Evolutionary conservation across 2,329 filamentous ascomycete species (phyloP).

Genomic region (Aaosphaeria arxii): DNA sequence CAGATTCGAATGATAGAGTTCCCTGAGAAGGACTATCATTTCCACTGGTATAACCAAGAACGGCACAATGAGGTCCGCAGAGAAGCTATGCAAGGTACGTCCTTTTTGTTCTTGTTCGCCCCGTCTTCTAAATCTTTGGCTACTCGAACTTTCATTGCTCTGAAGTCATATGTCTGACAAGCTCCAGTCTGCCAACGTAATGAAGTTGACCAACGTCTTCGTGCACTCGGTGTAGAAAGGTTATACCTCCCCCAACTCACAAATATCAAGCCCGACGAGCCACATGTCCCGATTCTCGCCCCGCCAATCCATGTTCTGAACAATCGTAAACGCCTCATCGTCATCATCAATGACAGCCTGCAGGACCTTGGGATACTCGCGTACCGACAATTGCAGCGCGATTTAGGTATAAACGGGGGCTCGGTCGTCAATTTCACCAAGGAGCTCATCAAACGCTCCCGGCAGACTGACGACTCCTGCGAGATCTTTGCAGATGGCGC

Average conservation of each 20-base stretch:
- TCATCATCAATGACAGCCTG: slow-evolving; percentile 69
- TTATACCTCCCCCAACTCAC: slow-evolving; percentile 60
- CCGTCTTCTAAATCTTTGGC: too few species aligned
- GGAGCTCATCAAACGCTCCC: slow-evolving; percentile 35
- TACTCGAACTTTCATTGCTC: too few species aligned
- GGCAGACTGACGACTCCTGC: slow-evolving; percentile 7
- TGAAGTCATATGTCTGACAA: too few species aligned
- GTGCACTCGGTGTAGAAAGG: slow-evolving; percentile 57
- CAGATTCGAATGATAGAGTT: slow-evolving; percentile 69
- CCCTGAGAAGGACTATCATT: slow-evolving; percentile 70
- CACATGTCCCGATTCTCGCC: slow-evolving; percentile 68
- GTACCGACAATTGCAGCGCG: slow-evolving; percentile 62
- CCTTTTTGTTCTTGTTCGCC: neutral
- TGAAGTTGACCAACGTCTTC: slow-evolving; percentile 62
- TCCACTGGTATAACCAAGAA: slow-evolving; percentile 68
- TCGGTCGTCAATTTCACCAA: slow-evolving; percentile 64
- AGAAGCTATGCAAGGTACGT: slow-evolving; percentile 65
- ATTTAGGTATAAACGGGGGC: slow-evolving; percentile 67
- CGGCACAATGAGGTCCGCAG: slow-evolving; percentile 74
- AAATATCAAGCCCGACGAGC: slow-evolving; percentile 40
- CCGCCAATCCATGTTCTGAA: slow-evolving; percentile 52
- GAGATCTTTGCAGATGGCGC: slow-evolving; percentile 16
- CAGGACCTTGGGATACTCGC: slow-evolving; percentile 76
- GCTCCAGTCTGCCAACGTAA: slow-evolving; percentile 58
- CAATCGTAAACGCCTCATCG: slow-evolving; percentile 60